Percentiles rank a stretch among this genome's conserved stretches.
These are phyloP conservation scores for Stemphylium beticola DNA, from an alignment of 2,329 filamentous ascomycete species.

Conservation along the genomic window DNA sequence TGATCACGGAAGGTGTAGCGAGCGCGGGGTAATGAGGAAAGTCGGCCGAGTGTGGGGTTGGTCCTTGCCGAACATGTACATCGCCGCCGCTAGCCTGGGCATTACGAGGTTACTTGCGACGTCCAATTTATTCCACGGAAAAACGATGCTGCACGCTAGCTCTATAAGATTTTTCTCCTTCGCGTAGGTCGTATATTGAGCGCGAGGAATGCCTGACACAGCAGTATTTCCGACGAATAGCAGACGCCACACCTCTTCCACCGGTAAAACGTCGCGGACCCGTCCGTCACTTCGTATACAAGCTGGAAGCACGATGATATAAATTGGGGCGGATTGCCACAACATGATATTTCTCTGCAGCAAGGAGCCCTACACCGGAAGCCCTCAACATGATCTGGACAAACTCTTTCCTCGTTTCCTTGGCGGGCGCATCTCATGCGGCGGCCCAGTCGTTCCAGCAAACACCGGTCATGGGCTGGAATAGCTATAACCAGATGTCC, in stretches of 20 bases:
- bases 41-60: constrained; percentile 17
- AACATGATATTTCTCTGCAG: neutral
- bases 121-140: constrained; percentile 8
- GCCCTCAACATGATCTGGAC: constrained; percentile 7
- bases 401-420: constrained; percentile 9
- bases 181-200: neutral
- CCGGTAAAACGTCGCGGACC: constrained; percentile 4
- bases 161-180: neutral
- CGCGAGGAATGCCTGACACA: constrained; percentile 2
- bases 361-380: neutral
- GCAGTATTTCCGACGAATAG: constrained; percentile 3
- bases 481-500: constrained; percentile 26
- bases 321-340: neutral
- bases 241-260: neutral
- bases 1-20: constrained; percentile 16
- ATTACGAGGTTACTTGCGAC: neutral
- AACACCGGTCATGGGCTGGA: constrained; percentile 29
- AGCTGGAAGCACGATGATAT: neutral
- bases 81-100: neutral
- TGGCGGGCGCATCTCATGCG: constrained; percentile 15
- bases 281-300: neutral
- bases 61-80: neutral
- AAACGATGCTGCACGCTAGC: neutral
- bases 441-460: constrained; percentile 23
- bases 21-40: constrained; percentile 17